Percentiles rank a stretch among this genome's conserved stretches.
These are phyloP conservation scores for Wallacemonas sp. DNA, from an alignment of 208 protist genomes.

Conservation along the genomic window DNA sequence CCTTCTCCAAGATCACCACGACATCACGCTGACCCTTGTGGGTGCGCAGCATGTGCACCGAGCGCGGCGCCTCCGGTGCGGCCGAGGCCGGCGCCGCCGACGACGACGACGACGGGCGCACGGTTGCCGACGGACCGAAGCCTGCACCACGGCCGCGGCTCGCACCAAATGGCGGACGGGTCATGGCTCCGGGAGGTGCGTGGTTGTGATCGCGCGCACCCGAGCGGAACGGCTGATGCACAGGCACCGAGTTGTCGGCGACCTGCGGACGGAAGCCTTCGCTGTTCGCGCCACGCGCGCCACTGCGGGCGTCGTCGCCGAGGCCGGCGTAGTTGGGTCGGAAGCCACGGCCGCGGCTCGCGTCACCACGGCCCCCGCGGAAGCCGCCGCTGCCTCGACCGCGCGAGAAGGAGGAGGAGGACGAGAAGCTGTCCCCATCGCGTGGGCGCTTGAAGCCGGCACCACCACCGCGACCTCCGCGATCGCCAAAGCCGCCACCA, in stretches of 20 bases:
- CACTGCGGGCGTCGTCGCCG: conserved; percentile 29
- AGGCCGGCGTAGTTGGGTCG: conserved; percentile 16
- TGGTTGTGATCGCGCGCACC: background rate
- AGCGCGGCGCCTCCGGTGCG: background rate
- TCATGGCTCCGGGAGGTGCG: background rate
- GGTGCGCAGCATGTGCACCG: background rate
- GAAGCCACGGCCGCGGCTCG: conserved; percentile 13
- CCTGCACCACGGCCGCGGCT: conserved; percentile 20
- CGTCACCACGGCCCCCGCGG: conserved; percentile 10
- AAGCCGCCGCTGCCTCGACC: conserved; percentile 13
- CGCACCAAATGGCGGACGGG: background rate
- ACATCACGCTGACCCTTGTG: conserved; percentile 42
- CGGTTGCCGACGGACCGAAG: background rate
- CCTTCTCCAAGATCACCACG: conserved; percentile 88
- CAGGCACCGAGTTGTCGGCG: conserved; percentile 46
- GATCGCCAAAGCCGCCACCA: background rate
- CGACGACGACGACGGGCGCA: conserved; percentile 1
- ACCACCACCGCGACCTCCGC: background rate
- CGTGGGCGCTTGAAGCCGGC: conserved; percentile 37
- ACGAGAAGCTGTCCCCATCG: conserved; percentile 11
- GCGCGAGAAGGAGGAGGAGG: conserved; percentile 11
- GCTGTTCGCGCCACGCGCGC: conserved; percentile 38
- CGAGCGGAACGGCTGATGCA: conserved; percentile 17
- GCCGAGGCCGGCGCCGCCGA: background rate
- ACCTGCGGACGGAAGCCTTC: conserved; percentile 55